phyloP scores from a whole-genome alignment of 441 rosid species.

The Breynia disticha region DNA sequence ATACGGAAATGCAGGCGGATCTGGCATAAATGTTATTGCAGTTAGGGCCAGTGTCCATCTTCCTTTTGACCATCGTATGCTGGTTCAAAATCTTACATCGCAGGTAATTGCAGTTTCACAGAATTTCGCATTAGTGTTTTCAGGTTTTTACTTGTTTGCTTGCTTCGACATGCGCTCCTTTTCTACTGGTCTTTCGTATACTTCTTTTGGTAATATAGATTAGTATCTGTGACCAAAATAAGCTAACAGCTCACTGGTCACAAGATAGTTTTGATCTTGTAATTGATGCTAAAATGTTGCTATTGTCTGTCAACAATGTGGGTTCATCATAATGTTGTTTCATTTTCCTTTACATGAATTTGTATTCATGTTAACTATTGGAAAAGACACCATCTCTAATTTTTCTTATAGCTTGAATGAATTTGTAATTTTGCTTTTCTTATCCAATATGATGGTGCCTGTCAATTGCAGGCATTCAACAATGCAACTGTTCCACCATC shows the following conservation, averaged over 20 bases:
- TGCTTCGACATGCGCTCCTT: too few species aligned
- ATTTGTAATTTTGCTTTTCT: neutral
- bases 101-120: slow-evolving; percentile 37
- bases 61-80: slow-evolving; percentile 63
- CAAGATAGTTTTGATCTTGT: too few species aligned
- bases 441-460: slow-evolving; percentile 1
- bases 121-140: neutral
- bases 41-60: slow-evolving; percentile 88
- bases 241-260: too few species aligned
- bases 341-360: too few species aligned
- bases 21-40: slow-evolving; percentile 55
- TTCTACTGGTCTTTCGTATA: too few species aligned
- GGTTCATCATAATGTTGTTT: too few species aligned
- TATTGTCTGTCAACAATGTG: too few species aligned
- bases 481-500: slow-evolving; percentile 83
- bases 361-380: too few species aligned
- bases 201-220: too few species aligned
- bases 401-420: neutral
- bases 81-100: slow-evolving; percentile 85
- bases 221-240: too few species aligned
- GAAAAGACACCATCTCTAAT: neutral
- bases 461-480: slow-evolving; percentile 58
- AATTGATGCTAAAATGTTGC: too few species aligned
- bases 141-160: neutral
- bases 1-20: slow-evolving; percentile 41